A percentile compares a stretch with the other conserved stretches of the same genome.
phyloP scores from a whole-genome alignment of 2,329 filamentous ascomycete species.

The Triangularia setosa region DNA sequence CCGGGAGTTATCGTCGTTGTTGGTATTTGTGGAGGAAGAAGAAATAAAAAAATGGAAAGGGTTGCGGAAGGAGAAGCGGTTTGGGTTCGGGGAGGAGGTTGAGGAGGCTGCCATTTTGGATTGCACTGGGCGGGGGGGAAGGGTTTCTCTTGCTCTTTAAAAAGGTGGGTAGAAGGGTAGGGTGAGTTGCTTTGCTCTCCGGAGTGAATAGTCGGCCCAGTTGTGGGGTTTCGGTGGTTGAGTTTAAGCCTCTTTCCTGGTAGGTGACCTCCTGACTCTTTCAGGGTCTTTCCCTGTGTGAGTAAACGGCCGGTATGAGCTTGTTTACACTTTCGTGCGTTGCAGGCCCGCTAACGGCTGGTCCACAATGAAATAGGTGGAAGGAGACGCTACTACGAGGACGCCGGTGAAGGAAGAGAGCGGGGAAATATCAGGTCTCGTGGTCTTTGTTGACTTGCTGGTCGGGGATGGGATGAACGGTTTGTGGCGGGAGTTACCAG shows the following conservation, averaged over 20 bases:
- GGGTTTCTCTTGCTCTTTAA: not conserved
- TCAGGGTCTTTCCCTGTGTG: not conserved
- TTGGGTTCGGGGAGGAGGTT: not conserved
- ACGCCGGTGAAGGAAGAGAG: not conserved
- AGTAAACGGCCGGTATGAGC: not conserved
- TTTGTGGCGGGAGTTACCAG: not conserved
- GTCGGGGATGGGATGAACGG: not conserved
- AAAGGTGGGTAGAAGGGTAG: not conserved
- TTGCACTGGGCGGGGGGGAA: no score
- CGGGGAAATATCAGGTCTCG: not conserved
- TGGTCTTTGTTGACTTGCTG: not conserved
- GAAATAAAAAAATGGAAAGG: slow-evolving; percentile 17
- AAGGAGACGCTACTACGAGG: not conserved
- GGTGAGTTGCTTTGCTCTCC: not conserved
- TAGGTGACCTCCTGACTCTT: not conserved
- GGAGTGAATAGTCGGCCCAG: not conserved
- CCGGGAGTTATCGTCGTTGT: not conserved
- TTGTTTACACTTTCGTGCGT: not conserved
- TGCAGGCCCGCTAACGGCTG: not conserved
- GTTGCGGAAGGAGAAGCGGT: slow-evolving; percentile 13
- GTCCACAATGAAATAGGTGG: not conserved
- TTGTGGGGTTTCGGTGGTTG: not conserved
- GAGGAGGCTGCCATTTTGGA: not conserved
- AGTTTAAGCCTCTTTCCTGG: not conserved
- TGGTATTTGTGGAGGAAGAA: slow-evolving; percentile 4